phyloP scores from a whole-genome alignment of 208 protist species.

The Zelonia costaricensis region DNA sequence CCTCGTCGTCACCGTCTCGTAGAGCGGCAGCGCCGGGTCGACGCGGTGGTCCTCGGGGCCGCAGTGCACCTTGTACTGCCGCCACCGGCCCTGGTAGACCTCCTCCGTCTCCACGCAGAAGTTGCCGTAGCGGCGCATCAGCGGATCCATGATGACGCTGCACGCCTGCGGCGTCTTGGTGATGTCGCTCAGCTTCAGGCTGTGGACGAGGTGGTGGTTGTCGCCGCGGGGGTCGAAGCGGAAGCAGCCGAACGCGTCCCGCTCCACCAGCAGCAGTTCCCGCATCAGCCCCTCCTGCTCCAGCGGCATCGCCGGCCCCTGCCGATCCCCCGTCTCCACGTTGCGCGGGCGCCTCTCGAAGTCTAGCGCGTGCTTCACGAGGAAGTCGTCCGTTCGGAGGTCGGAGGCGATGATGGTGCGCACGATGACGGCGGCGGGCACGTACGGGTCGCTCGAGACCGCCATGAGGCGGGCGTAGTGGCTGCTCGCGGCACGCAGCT shows the following conservation, averaged over 20 bases:
- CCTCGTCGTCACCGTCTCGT: constrained; percentile 46
- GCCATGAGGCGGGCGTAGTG: constrained; percentile 69
- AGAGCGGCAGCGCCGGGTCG: constrained; percentile 39
- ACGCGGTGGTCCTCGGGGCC: constrained; percentile 68
- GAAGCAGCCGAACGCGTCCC: constrained; percentile 77
- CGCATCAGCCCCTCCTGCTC: constrained; percentile 62
- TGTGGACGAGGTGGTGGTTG: constrained; percentile 70
- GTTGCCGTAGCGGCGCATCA: constrained; percentile 60
- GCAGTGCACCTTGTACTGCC: constrained; percentile 61
- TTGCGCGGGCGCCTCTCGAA: constrained; percentile 58
- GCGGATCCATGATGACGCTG: constrained; percentile 46
- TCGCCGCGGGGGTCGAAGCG: constrained; percentile 82
- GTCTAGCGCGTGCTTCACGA: constrained; percentile 43
- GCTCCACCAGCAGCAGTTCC: constrained; percentile 76
- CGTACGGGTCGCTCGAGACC: constrained; percentile 48
- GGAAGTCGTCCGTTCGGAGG: constrained; percentile 58
- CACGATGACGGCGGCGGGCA: constrained; percentile 47
- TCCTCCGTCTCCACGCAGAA: constrained; percentile 41
- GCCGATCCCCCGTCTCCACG: constrained; percentile 44
- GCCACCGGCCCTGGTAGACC: constrained; percentile 70
- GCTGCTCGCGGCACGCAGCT: constrained; percentile 65
- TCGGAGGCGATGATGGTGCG: constrained; percentile 75
- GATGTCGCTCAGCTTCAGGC: constrained; percentile 63
- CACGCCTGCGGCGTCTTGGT: constrained; percentile 58
- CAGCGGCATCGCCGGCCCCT: constrained; percentile 23